Conservation (phyloP, 2,329 filamentous ascomycete species). For the Volutella citrinella region DNA sequence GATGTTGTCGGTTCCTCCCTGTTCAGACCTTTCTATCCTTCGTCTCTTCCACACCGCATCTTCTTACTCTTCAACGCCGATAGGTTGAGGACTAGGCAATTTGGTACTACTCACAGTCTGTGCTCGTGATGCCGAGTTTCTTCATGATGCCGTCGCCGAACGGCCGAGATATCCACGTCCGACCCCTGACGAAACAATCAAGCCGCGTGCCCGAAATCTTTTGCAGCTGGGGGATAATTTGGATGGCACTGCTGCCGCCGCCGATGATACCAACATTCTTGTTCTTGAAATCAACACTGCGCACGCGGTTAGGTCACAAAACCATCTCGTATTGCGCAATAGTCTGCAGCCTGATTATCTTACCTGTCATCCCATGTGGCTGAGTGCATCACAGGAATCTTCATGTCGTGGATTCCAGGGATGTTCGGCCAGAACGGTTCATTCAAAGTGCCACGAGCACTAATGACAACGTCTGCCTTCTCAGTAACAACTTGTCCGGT, state of each 20-base stretch:
- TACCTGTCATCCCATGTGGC: slow-evolving; percentile 4
- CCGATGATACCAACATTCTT: slow-evolving; percentile 5
- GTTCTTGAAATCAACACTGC: slow-evolving; percentile 1
- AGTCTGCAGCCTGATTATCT: no score
- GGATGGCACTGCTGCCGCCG: slow-evolving; percentile 6
- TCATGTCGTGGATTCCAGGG: slow-evolving; percentile 4
- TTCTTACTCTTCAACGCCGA: no score
- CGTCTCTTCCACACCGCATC: no score
- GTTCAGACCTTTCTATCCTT: no score
- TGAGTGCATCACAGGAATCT: slow-evolving; percentile 9
- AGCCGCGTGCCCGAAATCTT: neutral
- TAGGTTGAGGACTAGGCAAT: no score
- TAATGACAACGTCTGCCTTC: slow-evolving; percentile 6
- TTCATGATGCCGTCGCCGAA: slow-evolving; percentile 1
- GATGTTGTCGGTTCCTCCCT: neutral
- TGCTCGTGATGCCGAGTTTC: neutral
- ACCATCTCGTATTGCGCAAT: no score
- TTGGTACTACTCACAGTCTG: neutral
- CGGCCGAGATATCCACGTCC: slow-evolving; percentile 1
- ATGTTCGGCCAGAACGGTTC: slow-evolving; percentile 9
- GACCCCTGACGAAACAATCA: neutral
- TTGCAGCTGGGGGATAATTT: slow-evolving; percentile 5
- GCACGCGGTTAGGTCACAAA: no score
- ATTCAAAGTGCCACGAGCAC: slow-evolving; percentile 5
- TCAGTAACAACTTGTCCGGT: slow-evolving; percentile 1